A percentile compares a stretch with the other conserved stretches of the same genome.
Evolutionary conservation across 352 stramenopile species (phyloP).

Genomic region (Phytophthora podocarpi): DNA sequence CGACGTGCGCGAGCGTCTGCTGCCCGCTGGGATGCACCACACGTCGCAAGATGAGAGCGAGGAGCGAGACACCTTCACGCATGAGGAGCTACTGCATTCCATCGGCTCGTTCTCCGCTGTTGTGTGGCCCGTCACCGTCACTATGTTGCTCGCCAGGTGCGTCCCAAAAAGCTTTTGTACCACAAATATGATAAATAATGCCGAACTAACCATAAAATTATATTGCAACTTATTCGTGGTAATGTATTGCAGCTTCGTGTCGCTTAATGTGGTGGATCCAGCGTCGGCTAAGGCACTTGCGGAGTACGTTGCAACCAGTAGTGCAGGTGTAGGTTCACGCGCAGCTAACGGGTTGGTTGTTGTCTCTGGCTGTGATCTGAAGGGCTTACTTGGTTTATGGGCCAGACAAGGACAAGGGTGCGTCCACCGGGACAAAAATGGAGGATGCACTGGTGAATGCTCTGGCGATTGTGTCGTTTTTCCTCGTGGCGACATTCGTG

Average conservation of each 20-base stretch:
- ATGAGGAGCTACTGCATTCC: slow-evolving; percentile 85
- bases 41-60: slow-evolving; percentile 24
- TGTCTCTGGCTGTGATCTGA: slow-evolving; percentile 2
- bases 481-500: slow-evolving; percentile 89
- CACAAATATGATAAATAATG: no score
- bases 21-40: slow-evolving; percentile 24
- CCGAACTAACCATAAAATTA: no score
- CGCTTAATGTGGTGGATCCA: slow-evolving; percentile 78
- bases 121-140: slow-evolving; percentile 76
- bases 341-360: background rate
- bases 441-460: slow-evolving; percentile 86
- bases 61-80: slow-evolving; percentile 58
- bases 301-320: slow-evolving; percentile 47
- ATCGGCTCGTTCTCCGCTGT: slow-evolving; percentile 88
- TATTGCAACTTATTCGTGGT: background rate
- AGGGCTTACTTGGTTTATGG: slow-evolving; percentile 86
- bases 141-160: slow-evolving; percentile 85
- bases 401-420: slow-evolving; percentile 53
- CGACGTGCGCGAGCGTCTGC: slow-evolving; percentile 54
- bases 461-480: slow-evolving; percentile 90
- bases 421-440: slow-evolving; percentile 72
- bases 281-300: slow-evolving; percentile 73
- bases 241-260: slow-evolving; percentile 63
- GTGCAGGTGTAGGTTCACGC: background rate
- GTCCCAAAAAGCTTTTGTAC: no score